Evolutionary conservation across 202 grass and related monocot species (phyloP).

Genomic region (Carex arenaria): DNA sequence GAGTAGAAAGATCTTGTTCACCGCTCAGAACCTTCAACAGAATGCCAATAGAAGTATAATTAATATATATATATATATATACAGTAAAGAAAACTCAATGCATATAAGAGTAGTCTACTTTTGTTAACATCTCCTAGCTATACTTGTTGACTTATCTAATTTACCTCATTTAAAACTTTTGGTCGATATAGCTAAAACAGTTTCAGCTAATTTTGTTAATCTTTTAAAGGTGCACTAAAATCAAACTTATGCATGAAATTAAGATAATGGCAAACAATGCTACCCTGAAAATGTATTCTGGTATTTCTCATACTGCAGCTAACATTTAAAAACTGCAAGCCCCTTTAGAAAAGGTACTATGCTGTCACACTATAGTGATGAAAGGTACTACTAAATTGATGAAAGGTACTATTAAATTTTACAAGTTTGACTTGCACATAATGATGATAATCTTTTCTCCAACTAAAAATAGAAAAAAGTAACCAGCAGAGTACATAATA

Average conservation of each 20-base stretch:
- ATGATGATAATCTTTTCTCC: neutral
- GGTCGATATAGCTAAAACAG: neutral
- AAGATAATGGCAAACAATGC: neutral
- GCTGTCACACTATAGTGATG: neutral
- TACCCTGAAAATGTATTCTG: neutral
- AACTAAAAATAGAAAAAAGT: neutral
- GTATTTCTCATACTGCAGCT: neutral
- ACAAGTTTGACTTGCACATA: neutral
- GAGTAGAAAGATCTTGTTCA: slow-evolving; percentile 63
- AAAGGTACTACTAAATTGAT: neutral
- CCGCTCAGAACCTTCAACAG: slow-evolving; percentile 58
- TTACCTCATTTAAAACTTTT: neutral
- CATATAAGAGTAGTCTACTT: neutral
- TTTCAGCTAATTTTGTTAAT: neutral
- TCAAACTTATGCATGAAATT: neutral
- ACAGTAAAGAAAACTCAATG: neutral
- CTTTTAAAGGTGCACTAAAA: neutral
- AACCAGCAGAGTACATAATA: neutral
- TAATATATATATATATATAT: no score
- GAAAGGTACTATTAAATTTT: neutral
- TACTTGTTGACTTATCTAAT: neutral
- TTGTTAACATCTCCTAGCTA: neutral
- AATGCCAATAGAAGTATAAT: neutral
- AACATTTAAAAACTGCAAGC: neutral
- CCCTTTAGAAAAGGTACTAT: neutral